phyloP scores from a whole-genome alignment of 306 rosid genomes.

The Castanospermum australe region DNA sequence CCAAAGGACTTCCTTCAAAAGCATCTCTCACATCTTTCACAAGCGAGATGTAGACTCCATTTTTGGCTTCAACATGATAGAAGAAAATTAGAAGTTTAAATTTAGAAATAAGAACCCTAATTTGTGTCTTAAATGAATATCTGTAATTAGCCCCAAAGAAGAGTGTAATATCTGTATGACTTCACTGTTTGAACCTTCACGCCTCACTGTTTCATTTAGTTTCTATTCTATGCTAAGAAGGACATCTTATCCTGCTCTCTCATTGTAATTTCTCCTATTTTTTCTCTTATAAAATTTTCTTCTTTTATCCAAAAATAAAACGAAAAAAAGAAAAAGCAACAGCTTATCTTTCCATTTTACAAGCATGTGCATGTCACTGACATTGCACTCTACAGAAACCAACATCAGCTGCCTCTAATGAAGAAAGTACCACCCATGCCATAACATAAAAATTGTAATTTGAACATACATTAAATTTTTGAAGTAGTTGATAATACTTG shows the following conservation, averaged over 20 bases:
- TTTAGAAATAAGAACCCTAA: not conserved
- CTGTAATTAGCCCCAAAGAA: not conserved
- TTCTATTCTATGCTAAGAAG: no score
- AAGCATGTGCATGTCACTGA: not conserved
- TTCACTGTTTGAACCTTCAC: no score
- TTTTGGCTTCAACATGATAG: constrained; percentile 63
- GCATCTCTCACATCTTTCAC: constrained; percentile 84
- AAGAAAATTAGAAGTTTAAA: constrained; percentile 28
- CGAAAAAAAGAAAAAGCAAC: no score
- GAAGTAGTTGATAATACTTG: not conserved
- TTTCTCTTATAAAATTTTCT: no score
- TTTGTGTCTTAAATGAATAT: not conserved
- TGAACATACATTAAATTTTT: not conserved
- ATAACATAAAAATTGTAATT: not conserved
- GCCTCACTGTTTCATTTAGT: no score
- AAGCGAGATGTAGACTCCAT: constrained; percentile 75
- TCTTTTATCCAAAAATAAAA: no score
- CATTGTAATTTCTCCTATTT: no score
- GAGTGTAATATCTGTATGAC: not conserved
- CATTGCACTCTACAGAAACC: not conserved
- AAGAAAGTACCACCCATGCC: not conserved
- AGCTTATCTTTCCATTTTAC: not conserved
- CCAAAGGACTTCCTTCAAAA: constrained; percentile 87
- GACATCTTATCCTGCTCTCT: no score
- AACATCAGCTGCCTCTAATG: not conserved